A percentile compares a stretch with the other conserved stretches of the same genome.
Conservation (phyloP, 371 early-diverging fungal genomes). For the Mucor racemosus region DNA sequence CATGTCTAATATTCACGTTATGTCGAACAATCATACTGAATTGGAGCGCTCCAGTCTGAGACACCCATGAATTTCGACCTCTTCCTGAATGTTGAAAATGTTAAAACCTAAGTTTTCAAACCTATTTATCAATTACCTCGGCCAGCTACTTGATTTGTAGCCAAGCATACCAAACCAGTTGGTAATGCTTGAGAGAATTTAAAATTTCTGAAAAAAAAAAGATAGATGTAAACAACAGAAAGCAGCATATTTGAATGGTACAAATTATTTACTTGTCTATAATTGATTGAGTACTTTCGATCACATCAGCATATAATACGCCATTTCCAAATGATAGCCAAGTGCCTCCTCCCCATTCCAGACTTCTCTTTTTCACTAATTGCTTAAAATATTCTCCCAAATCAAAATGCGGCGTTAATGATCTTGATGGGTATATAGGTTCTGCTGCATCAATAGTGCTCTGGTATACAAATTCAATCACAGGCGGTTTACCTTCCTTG, state of each 20-base stretch:
- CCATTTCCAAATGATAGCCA: slow-evolving; percentile 69
- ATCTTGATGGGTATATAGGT: slow-evolving; percentile 28
- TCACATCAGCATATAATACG: slow-evolving; percentile 76
- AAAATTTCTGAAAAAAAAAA: slow-evolving; percentile 54
- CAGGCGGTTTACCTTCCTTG: slow-evolving; percentile 13
- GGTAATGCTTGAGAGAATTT: slow-evolving; percentile 69
- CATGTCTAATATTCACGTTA: slow-evolving; percentile 53
- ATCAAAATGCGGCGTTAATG: slow-evolving; percentile 52
- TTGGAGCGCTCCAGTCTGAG: slow-evolving; percentile 87
- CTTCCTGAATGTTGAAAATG: slow-evolving; percentile 29
- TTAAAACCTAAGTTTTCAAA: not conserved
- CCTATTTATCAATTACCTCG: slow-evolving; percentile 49
- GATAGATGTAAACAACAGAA: not conserved
- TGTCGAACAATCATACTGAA: slow-evolving; percentile 84
- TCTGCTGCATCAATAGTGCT: slow-evolving; percentile 12
- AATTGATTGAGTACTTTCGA: slow-evolving; percentile 89
- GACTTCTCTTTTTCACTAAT: slow-evolving; percentile 26
- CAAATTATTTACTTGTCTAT: slow-evolving; percentile 70
- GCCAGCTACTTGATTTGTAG: slow-evolving; percentile 79
- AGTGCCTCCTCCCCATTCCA: slow-evolving; percentile 31
- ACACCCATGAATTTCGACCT: slow-evolving; percentile 93
- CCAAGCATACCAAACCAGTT: slow-evolving; percentile 79
- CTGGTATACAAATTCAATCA: slow-evolving; percentile 23
- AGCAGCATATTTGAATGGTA: not conserved
- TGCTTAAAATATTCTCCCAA: slow-evolving; percentile 44